Conservation (phyloP, 192 early-diverging fungal genomes). For the Podochytrium sp. region DNA sequence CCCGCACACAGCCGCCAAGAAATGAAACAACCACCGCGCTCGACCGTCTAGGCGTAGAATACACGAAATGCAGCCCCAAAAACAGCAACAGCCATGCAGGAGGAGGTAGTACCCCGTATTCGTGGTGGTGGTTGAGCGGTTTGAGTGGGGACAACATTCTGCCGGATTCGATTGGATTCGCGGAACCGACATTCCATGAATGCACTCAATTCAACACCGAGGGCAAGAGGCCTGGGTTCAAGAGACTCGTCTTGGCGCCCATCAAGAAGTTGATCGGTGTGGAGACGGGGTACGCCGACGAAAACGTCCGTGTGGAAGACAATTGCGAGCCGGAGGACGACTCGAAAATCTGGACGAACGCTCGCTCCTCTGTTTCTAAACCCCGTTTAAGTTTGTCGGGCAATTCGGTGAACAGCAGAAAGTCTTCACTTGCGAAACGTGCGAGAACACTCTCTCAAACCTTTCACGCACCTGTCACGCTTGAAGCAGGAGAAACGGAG, state of each 20-base stretch:
- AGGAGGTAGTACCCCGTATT: slow-evolving; percentile 22
- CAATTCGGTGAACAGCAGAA: too few relatives aligned
- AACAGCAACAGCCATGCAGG: too few relatives aligned
- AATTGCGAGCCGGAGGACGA: not conserved
- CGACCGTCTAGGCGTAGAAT: slow-evolving; percentile 17
- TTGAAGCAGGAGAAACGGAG: not conserved
- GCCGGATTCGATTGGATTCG: slow-evolving; percentile 29
- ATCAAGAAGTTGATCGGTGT: slow-evolving; percentile 29
- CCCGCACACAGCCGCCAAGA: too few relatives aligned
- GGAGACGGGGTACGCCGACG: slow-evolving; percentile 6
- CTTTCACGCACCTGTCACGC: not conserved
- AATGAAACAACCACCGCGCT: slow-evolving; percentile 4
- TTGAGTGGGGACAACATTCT: slow-evolving; percentile 30
- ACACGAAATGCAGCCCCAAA: not conserved
- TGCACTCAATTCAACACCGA: slow-evolving; percentile 28
- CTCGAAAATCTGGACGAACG: not conserved
- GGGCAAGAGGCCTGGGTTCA: slow-evolving; percentile 24
- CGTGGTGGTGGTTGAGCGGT: slow-evolving; percentile 31
- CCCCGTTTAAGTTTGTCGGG: too few relatives aligned
- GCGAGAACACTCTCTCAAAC: not conserved
- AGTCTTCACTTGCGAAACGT: not conserved
- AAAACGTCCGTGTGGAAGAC: not conserved
- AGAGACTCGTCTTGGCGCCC: slow-evolving; percentile 18
- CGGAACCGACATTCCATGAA: slow-evolving; percentile 29
- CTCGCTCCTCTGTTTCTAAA: too few relatives aligned